Base-by-base conservation (phyloP, 371 early-diverging fungal species). In the Circinella minor region DNA sequence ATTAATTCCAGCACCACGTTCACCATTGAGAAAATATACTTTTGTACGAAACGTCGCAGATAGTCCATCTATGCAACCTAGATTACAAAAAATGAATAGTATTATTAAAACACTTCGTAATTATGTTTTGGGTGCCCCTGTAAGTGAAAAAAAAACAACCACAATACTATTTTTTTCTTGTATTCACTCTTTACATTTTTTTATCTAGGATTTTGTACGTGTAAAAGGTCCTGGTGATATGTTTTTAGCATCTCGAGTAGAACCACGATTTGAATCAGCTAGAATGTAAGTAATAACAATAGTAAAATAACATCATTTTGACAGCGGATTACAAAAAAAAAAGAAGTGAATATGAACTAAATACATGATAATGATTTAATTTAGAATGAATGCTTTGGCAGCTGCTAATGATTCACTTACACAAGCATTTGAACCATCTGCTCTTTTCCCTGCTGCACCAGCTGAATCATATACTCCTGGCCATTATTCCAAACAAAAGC, bases 171-270 rank as follows among this genome's bases (percentile, higher is more conserved):
- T 27, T 27, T 27, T 27, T 27, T 2, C 27, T 27, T 27, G 27
- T 27, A 27, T 65, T 71, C 67, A 18, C 63, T 62, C 8, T 49
- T 55, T 10, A 71, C 13, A 75, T 76, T 46, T 59, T 66, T 15
- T 77, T 57, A 39, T 78, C 15, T 51, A 89, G 81, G 90, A 90
- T 68, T 89, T 89, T 75, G 86, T 90, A 27, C 85, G 84, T 34
- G 72, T 91, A 38, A 85, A 83, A 55, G 91, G 91, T 36, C 91
- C 91, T 36, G 91, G 91, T 27, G 90, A 91, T 65, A 86, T 90
- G 67, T 91, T 88, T 71, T 70, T 91, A 48, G 81, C 90, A 63
- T 89, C 89, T 57, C 77, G 91, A 63, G 80, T 90, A 46, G 86
- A 86, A 70, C 88, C 91, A 55, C 77, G 78, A 10, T 78, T 78